phyloP scores from a whole-genome alignment of 441 rosid genomes.

The Macaranga tanarius region DNA sequence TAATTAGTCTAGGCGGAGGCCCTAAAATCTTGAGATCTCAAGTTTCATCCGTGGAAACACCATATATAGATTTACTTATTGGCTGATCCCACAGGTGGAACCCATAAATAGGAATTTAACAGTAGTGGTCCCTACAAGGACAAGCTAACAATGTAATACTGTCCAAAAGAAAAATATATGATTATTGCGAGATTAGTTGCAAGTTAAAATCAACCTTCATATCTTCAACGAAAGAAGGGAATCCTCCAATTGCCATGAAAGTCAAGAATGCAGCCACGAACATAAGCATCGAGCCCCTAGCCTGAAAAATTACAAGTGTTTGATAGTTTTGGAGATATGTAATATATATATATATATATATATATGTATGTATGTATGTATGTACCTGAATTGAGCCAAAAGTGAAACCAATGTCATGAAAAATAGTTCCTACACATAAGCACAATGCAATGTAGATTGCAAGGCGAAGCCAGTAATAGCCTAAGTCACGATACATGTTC shows the following conservation, averaged over 20 bases:
- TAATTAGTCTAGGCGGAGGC: no score
- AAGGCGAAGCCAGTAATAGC: slow-evolving; percentile 52
- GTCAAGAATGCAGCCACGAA: slow-evolving; percentile 45
- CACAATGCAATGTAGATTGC: slow-evolving; percentile 41
- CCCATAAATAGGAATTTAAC: no score
- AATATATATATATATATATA: no score
- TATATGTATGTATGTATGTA: no score
- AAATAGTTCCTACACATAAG: slow-evolving; percentile 46
- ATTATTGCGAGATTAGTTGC: no score
- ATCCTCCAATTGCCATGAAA: slow-evolving; percentile 55
- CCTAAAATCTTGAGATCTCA: no score
- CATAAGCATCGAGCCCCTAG: slow-evolving; percentile 48
- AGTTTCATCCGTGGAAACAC: no score
- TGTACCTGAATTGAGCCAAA: slow-evolving; percentile 49
- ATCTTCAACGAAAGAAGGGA: slow-evolving; percentile 54
- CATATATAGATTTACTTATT: no score
- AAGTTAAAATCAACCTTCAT: slow-evolving; percentile 33
- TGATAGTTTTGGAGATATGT: neutral
- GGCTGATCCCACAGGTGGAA: no score
- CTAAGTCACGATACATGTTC: slow-evolving; percentile 52
- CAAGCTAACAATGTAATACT: no score
- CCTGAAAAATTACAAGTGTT: slow-evolving; percentile 26
- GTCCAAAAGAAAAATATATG: neutral
- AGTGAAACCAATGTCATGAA: slow-evolving; percentile 33
- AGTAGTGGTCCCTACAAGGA: no score